phyloP scores from a whole-genome alignment of 306 rosid species.

The Corylus avellana region DNA sequence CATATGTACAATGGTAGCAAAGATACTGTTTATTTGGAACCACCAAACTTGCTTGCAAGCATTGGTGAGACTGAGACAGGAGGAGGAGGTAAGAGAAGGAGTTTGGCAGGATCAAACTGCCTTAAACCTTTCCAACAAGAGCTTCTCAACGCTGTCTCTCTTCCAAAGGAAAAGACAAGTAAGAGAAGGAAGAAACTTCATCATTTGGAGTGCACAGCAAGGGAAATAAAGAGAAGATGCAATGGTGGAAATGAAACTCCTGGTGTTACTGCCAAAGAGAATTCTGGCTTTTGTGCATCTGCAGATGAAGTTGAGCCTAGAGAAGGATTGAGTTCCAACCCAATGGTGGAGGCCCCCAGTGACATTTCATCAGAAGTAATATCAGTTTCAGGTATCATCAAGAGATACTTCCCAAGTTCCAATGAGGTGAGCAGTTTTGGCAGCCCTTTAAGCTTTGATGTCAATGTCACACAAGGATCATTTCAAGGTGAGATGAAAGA shows the following conservation, averaged over 20 bases:
- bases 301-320: conserved; percentile 33
- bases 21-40: conserved; percentile 18
- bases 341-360: conserved; percentile 39
- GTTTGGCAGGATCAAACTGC: conserved; percentile 20
- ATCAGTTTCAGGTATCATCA: conserved; percentile 65
- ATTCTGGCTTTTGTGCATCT: conserved; percentile 2
- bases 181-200: conserved; percentile 25
- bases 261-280: conserved; percentile 8
- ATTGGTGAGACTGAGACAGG: conserved; percentile 24
- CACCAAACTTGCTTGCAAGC: conserved; percentile 14
- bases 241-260: conserved; percentile 21
- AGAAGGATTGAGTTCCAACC: conserved; percentile 28
- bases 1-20: conserved; percentile 3
- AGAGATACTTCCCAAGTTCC: conserved; percentile 46
- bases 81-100: conserved; percentile 32
- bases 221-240: conserved; percentile 22
- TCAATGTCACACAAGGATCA: conserved; percentile 44
- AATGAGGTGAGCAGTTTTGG: conserved; percentile 29
- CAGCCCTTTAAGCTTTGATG: conserved; percentile 45
- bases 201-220: conserved; percentile 24
- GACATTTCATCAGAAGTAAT: conserved; percentile 58
- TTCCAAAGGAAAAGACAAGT: conserved; percentile 34
- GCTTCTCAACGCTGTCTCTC: conserved; percentile 17
- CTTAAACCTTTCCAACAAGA: conserved; percentile 19
- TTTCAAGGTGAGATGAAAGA: conserved; percentile 34